phyloP scores from a whole-genome alignment of 2,329 filamentous ascomycete genomes.

The Didymella pinodella region DNA sequence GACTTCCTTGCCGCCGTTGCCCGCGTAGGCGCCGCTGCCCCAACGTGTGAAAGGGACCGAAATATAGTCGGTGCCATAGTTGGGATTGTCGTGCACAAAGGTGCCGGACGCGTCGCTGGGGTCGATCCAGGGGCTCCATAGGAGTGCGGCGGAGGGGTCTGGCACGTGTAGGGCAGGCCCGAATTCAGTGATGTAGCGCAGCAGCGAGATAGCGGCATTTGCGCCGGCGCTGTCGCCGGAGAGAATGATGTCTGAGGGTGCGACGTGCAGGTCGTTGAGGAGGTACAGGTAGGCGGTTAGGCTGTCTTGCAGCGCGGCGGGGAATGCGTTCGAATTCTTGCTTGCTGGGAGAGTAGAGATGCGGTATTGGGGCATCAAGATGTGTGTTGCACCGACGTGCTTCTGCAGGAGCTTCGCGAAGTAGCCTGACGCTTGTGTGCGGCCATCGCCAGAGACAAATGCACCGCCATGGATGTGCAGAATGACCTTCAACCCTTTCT shows the following conservation, averaged over 20 bases:
- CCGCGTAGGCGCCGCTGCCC: conserved; percentile 52
- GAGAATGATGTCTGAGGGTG: conserved; percentile 53
- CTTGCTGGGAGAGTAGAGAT: conserved; percentile 53
- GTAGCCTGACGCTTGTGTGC: conserved; percentile 46
- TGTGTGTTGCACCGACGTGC: conserved; percentile 49
- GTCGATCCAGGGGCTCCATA: conserved; percentile 58
- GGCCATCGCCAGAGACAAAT: conserved; percentile 56
- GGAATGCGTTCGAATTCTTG: conserved; percentile 55
- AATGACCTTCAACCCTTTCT: conserved; percentile 45
- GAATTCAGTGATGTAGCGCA: conserved; percentile 57
- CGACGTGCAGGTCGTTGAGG: conserved; percentile 51
- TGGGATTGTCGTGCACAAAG: conserved; percentile 40
- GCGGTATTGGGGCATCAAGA: conserved; percentile 60
- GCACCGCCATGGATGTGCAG: conserved; percentile 61
- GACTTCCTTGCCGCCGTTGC: conserved; percentile 18
- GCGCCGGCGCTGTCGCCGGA: conserved; percentile 61
- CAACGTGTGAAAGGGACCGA: conserved; percentile 51
- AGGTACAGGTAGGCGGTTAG: conserved; percentile 59
- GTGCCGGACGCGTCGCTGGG: conserved; percentile 40
- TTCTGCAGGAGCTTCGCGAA: conserved; percentile 45
- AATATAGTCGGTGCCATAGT: conserved; percentile 55
- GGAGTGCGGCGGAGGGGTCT: conserved; percentile 48
- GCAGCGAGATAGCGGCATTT: conserved; percentile 55
- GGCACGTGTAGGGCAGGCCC: conserved; percentile 47
- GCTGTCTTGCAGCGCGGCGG: conserved; percentile 60